Percentiles rank a stretch among this genome's conserved stretches.
Evolutionary conservation across 805 yeast species (phyloP).

Genomic region (Candida easanensis): DNA sequence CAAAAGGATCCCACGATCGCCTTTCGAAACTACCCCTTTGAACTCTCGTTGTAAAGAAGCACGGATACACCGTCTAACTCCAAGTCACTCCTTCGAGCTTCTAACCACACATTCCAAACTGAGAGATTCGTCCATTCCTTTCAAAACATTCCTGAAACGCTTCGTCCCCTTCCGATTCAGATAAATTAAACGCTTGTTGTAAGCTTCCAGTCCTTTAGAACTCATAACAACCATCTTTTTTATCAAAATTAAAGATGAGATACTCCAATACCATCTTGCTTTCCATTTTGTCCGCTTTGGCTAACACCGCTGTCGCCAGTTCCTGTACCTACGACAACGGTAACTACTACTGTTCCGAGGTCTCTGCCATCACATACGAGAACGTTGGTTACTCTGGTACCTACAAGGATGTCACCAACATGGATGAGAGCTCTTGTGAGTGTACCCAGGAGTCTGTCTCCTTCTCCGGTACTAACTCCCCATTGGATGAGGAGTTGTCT

Average conservation of each 20-base stretch:
- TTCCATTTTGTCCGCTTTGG: slow-evolving; percentile 22
- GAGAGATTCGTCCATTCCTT: slow-evolving; percentile 20
- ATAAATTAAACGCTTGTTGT: background rate
- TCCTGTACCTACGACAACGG: slow-evolving; percentile 55
- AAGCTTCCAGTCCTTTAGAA: background rate
- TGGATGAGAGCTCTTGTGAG: slow-evolving; percentile 67
- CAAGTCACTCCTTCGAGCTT: background rate
- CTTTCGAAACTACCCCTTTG: background rate
- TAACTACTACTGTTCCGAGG: slow-evolving; percentile 79
- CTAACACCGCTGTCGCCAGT: slow-evolving; percentile 24
- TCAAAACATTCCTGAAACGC: slow-evolving; percentile 11
- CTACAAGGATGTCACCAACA: slow-evolving; percentile 73
- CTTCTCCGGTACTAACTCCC: slow-evolving; percentile 73
- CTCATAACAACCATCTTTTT: background rate
- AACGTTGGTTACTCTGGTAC: slow-evolving; percentile 85
- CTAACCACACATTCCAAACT: background rate
- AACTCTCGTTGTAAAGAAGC: background rate
- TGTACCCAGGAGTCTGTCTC: slow-evolving; percentile 59
- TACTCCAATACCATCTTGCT: slow-evolving; percentile 23
- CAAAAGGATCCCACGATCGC: background rate
- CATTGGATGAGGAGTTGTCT: slow-evolving; percentile 82
- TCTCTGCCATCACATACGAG: slow-evolving; percentile 61
- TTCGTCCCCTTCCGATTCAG: background rate
- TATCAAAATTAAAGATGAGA: slow-evolving; percentile 15
- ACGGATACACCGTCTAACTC: background rate